Evolutionary conservation across 805 yeast species (phyloP), one percentile per base, ranked within the genome.

Genomic region (Cyberlindnera japonica): DNA sequence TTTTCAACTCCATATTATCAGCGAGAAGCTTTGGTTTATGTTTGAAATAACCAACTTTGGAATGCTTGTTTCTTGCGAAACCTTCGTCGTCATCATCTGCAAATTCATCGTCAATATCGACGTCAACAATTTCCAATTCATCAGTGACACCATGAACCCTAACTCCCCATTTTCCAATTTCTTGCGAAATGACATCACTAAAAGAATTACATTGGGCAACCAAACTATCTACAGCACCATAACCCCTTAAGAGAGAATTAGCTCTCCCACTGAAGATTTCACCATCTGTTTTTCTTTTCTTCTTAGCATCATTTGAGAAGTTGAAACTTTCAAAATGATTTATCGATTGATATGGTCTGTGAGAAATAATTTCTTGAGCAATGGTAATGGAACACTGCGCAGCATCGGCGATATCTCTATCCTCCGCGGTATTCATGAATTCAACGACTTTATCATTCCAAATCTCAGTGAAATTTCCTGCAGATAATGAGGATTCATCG

Each of bases 221-320:
- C 49, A 93, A 68, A n/a, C 95, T 83, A 53, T 91, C 98, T 32
- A 93, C 95, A 0, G 99, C 98, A 46, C 81, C 82, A 59, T 93
- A 93, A 5, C 98, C 98, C 53, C 79, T 77, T 47, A 93, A 69
- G 13, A 88, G 82, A 47, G 73, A 67, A 34, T 75, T 75, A 5
- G 90, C 75, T 28, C 76, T 81, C 49, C 83, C 91, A 17, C 88
- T 74, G 35, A 87, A 71, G 55, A 77, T 75, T 51, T 83, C 83
- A 10, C 96, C 96, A 33, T 77, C 75, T 5, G 82, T 69, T 58
- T 76, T 78, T 12, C 47, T 33, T 41, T 63, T 69, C 40, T 65
- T 67, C 44, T 66, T 33, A 65, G 67, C 41, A 58, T 62, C 40
- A 53, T 59, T 50, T 16, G 52, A 45, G 41, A 86, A 76, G 33